phyloP scores from a whole-genome alignment of 805 yeast species.

The Pichia cephalocereana region DNA sequence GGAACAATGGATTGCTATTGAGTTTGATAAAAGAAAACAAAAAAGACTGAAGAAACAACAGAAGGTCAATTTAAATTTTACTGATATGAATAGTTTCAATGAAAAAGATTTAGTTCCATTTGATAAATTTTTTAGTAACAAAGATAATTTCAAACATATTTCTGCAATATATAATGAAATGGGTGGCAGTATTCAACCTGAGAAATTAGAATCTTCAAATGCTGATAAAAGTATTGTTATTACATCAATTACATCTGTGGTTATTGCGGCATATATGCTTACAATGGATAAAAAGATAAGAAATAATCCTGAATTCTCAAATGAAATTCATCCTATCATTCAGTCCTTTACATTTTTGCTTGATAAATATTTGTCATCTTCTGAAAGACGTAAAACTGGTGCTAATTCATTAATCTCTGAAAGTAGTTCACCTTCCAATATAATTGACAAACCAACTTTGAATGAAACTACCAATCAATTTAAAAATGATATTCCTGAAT shows the following conservation, averaged over 20 bases:
- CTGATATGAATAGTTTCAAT: slow-evolving; percentile 8
- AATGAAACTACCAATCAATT: too few relatives aligned
- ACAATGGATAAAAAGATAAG: slow-evolving; percentile 4
- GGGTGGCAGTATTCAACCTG: slow-evolving; percentile 22
- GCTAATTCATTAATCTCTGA: neutral
- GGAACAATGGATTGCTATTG: slow-evolving; percentile 63
- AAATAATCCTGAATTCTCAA: slow-evolving; percentile 1
- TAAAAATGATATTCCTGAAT: too few relatives aligned
- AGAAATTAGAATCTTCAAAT: slow-evolving; percentile 6
- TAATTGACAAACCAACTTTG: too few relatives aligned
- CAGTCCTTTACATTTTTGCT: slow-evolving; percentile 23
- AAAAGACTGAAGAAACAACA: slow-evolving; percentile 44
- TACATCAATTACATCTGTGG: slow-evolving; percentile 20
- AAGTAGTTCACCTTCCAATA: too few relatives aligned
- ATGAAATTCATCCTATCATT: slow-evolving; percentile 18
- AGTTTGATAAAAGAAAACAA: slow-evolving; percentile 56
- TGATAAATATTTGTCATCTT: slow-evolving; percentile 5
- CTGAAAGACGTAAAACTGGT: neutral
- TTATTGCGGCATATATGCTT: slow-evolving; percentile 17
- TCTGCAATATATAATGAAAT: slow-evolving; percentile 26
- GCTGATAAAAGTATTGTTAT: slow-evolving; percentile 17
- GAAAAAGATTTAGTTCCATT: slow-evolving; percentile 5
- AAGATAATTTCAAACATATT: slow-evolving; percentile 8
- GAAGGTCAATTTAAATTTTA: slow-evolving; percentile 14
- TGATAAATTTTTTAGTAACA: slow-evolving; percentile 2